Base-by-base conservation (phyloP, 2,329 filamentous ascomycete species). In the Emericellopsis cladophorae region DNA sequence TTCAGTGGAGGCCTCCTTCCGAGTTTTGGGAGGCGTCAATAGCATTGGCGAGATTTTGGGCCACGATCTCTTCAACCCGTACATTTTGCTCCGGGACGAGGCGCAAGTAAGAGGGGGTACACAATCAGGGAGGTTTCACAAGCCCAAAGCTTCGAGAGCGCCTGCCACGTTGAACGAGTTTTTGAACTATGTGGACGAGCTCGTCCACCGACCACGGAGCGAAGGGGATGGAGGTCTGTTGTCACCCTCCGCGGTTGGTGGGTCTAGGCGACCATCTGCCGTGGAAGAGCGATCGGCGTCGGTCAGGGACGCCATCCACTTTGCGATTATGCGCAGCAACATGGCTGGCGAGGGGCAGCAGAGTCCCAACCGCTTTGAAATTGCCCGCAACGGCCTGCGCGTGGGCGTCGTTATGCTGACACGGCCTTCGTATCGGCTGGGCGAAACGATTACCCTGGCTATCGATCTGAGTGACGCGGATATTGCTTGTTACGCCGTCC, bases 41-140 rank as follows among this genome's bases (percentile, higher is more conserved):
- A 78, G 77, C 45, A 76, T 87, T 50, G 90, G 90, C 47, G 86
- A 94, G 52, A 82, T 94, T 29, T 72, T 95, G 12, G 87, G 88
- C 1, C 90, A 98, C 58, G 90, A 98, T 58, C 68, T 98, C 12
- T 94, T 95, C 82, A 83, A 79, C 32, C 92, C 92, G 0, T 95
- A 96, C 54, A 84, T 96, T 24, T 70, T 96, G 40, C 70, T 96
- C 36, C 81, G 80, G 42, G 90, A 96, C 52, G 76, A 85, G 57
- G 90, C 92, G 3, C 72, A 74, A 41, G 75, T 84, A 48, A 35
- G 18, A 8, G 37, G 29, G 14, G 33, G 68, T 65, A 22, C 44
- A 51, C 4, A 46, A 50, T 11, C 54, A 49, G 39, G 54, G n/a
- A 55, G 51, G 40, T 32, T 42, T 21, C 46, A 49, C 41, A 55